These are phyloP conservation scores for Talaromyces ruber DNA, from an alignment of 495 filamentous ascomycete species.

Conservation along the genomic window DNA sequence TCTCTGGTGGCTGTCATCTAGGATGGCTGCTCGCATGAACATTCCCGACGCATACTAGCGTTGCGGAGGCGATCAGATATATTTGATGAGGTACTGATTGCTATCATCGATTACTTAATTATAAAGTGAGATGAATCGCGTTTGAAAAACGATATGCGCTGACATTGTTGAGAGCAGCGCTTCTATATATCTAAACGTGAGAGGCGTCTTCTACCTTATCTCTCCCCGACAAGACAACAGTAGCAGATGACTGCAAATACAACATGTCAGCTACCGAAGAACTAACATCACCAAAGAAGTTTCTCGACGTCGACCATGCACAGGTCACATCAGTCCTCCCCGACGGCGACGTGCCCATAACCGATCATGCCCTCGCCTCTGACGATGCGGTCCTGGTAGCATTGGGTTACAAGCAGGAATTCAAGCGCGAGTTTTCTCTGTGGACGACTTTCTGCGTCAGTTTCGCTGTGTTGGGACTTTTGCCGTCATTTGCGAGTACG, in stretches of 20 bases:
- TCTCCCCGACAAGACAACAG: not conserved
- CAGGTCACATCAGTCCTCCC: slow-evolving; percentile 62
- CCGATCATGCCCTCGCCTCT: slow-evolving; percentile 40
- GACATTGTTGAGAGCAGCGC: not conserved
- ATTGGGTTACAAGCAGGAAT: slow-evolving; percentile 72
- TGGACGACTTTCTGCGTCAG: slow-evolving; percentile 76
- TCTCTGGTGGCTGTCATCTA: not conserved
- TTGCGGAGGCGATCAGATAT: not conserved
- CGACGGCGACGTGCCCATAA: slow-evolving; percentile 52
- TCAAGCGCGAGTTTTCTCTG: slow-evolving; percentile 76
- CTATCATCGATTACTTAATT: not conserved
- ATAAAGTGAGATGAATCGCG: not conserved
- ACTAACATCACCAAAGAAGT: slow-evolving; percentile 1
- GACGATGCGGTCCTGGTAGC: slow-evolving; percentile 65
- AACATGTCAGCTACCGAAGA: not conserved
- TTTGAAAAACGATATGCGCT: not conserved
- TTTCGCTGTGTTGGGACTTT: slow-evolving; percentile 65
- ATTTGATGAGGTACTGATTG: not conserved
- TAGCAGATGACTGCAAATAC: not conserved
- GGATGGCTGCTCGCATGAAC: not conserved
- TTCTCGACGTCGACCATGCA: slow-evolving; percentile 33
- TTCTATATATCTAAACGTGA: not conserved
- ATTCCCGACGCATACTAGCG: not conserved
- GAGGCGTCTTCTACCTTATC: not conserved
- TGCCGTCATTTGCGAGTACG: slow-evolving; percentile 69